Evolutionary conservation across 2,329 filamentous ascomycete genomes (phyloP).

Genomic region (Gaeumannomyces tritici): DNA sequence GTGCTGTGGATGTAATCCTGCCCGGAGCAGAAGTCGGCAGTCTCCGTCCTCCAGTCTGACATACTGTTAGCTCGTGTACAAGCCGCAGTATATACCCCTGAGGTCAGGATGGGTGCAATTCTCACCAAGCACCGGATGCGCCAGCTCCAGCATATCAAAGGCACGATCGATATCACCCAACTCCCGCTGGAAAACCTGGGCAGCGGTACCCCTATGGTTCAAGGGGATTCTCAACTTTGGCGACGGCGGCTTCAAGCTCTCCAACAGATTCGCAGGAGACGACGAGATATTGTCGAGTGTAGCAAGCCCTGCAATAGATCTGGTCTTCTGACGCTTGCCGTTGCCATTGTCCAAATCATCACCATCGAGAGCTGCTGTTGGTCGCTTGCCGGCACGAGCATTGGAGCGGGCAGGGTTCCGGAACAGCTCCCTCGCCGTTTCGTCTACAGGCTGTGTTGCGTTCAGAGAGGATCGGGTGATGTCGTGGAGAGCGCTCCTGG

Average conservation of each 20-base stretch:
- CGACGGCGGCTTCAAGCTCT: slow-evolving; percentile 13
- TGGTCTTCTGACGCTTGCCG: neutral
- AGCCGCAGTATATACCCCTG: neutral
- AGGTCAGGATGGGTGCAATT: neutral
- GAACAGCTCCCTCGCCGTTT: neutral
- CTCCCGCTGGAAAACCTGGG: slow-evolving; percentile 30
- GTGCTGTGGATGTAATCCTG: slow-evolving; percentile 22
- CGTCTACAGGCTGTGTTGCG: slow-evolving; percentile 15
- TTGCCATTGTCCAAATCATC: slow-evolving; percentile 1
- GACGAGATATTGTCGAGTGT: slow-evolving; percentile 1
- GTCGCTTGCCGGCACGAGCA: neutral
- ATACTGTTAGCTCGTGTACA: neutral
- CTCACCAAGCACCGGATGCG: slow-evolving; percentile 22
- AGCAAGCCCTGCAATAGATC: neutral
- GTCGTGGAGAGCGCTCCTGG: slow-evolving; percentile 28
- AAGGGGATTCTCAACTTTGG: slow-evolving; percentile 14
- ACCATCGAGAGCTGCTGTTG: neutral
- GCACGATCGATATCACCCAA: slow-evolving; percentile 20
- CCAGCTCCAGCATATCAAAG: slow-evolving; percentile 18
- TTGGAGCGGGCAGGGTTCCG: neutral
- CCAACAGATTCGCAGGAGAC: neutral
- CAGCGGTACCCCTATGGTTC: slow-evolving; percentile 23
- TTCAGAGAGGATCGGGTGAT: slow-evolving; percentile 30
- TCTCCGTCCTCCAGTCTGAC: slow-evolving; percentile 30
- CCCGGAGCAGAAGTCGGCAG: slow-evolving; percentile 26